Percentiles rank a stretch among this genome's conserved stretches.
Evolutionary conservation across 2,329 filamentous ascomycete genomes (phyloP).

Genomic region (Cladosporium colombiae): DNA sequence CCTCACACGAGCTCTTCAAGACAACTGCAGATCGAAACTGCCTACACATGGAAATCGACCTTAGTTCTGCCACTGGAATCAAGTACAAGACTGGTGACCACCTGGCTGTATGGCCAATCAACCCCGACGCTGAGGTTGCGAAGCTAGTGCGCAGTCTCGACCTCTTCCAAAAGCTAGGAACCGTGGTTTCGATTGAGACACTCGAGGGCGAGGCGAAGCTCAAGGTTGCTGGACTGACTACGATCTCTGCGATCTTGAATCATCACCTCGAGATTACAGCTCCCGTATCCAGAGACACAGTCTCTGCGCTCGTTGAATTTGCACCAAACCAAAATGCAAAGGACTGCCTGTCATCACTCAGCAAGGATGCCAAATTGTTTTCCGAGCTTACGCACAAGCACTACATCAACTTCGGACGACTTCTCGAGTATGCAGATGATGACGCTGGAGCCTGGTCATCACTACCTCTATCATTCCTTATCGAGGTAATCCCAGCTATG

Average conservation of each 20-base stretch:
- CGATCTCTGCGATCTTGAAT: conserved; percentile 62
- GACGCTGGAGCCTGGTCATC: conserved; percentile 45
- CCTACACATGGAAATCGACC: conserved; percentile 45
- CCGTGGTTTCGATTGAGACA: conserved; percentile 33
- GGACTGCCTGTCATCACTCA: conserved; percentile 52
- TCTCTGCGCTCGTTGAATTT: conserved; percentile 43
- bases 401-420: conserved; percentile 55
- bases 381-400: conserved; percentile 49
- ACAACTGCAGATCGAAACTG: conserved; percentile 40
- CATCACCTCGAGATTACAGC: conserved; percentile 71
- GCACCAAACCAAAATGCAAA: conserved; percentile 22
- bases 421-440: conserved; percentile 60
- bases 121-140: conserved; percentile 31
- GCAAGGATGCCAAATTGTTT: conserved; percentile 42
- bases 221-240: conserved; percentile 37
- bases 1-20: conserved; percentile 40
- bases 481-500: conserved; percentile 30
- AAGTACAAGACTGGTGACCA: conserved; percentile 63
- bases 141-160: conserved; percentile 42
- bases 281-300: conserved; percentile 55
- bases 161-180: conserved; percentile 45
- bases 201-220: conserved; percentile 33
- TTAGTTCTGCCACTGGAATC: conserved; percentile 44
- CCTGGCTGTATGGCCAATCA: conserved; percentile 50
- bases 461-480: conserved; percentile 62